Evolutionary conservation across 2,329 filamentous ascomycete genomes (phyloP), one percentile per base, ranked within the genome.

Genomic region (Alternaria gansuensis): DNA sequence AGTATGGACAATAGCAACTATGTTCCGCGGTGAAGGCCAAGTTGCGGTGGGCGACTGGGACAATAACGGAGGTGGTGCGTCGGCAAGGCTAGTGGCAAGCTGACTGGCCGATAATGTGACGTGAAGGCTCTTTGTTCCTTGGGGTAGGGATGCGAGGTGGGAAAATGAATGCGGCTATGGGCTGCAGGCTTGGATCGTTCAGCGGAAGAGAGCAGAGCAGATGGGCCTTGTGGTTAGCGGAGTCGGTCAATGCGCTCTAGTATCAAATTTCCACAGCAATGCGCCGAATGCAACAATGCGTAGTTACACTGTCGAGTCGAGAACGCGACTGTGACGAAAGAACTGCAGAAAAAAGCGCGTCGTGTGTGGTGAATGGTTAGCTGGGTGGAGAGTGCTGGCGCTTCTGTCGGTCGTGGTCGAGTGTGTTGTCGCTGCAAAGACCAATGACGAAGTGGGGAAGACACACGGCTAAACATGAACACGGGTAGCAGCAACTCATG

Each of bases 241-340:
- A 66, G 65, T 62, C 65, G 69, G 71, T 73, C 68, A 68, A 74
- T 71, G 73, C 73, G 73, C 66, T 68, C 57, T 49, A 58, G 53
- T 45, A 37, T 36, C 62, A 55, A 60, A 59, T 56, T 48, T 67
- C 61, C 62, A 52, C 58, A 55, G 59, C 66, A 72, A 70, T 66
- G 64, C 64, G 54, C 63, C 56, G 59, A 48, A 58, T 56, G 55
- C 46, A 57, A 59, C 56, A 65, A 53, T 55, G 61, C 59, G 62
- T 60, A 55, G 63, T 60, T 59, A 45, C 60, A 63, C 61, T 49
- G 54, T 63, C 64, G 45, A 54, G 56, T 55, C 65, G 57, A 54
- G 48, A 63, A 67, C 68, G 67, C 66, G 67, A 61, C 59, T 41
- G 62, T 28, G 52, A 59, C 37, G 52, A 48, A 44, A 29, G n/a